These are phyloP conservation scores for Saprolegnia diclina DNA, from an alignment of 352 stramenopile species.

Conservation along the genomic window DNA sequence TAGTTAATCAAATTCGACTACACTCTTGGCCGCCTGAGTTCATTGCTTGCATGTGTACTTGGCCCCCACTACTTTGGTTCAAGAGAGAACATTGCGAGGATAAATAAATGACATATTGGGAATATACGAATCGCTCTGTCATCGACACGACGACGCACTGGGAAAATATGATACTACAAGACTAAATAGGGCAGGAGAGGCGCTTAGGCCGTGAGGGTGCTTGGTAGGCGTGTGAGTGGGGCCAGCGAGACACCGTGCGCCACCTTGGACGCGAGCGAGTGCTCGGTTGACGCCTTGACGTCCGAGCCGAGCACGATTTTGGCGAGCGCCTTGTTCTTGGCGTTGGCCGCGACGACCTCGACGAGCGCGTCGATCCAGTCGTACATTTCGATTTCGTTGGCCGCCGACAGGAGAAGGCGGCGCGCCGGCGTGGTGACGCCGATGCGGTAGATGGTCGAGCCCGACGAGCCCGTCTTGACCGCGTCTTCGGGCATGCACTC, in stretches of 20 bases:
- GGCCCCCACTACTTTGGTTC: no score
- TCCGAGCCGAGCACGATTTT: constrained; percentile 4
- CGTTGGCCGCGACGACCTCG: constrained; percentile 99
- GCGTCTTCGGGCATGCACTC: constrained; percentile 43
- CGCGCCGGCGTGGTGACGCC: constrained; percentile 36
- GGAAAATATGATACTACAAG: no score
- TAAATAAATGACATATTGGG: no score
- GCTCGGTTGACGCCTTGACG: not conserved
- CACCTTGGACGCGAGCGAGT: not conserved
- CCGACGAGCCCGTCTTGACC: constrained; percentile 43
- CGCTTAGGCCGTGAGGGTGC: not conserved
- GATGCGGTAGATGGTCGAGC: constrained; percentile 46
- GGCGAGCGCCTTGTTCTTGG: constrained; percentile 98
- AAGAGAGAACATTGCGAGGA: no score
- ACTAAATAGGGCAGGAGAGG: no score
- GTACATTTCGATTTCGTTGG: constrained; percentile 45
- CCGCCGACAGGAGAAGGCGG: constrained; percentile 35
- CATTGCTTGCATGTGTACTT: no score
- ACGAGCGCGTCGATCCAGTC: constrained; percentile 38
- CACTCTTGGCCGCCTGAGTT: no score
- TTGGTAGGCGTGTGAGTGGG: not conserved
- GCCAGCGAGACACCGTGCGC: not conserved
- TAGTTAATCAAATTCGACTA: no score
- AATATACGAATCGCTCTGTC: no score
- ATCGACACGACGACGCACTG: no score